Evolutionary conservation across 495 filamentous ascomycete genomes (phyloP), one percentile per base, ranked within the genome.

Genomic region (Xylaria grammica): DNA sequence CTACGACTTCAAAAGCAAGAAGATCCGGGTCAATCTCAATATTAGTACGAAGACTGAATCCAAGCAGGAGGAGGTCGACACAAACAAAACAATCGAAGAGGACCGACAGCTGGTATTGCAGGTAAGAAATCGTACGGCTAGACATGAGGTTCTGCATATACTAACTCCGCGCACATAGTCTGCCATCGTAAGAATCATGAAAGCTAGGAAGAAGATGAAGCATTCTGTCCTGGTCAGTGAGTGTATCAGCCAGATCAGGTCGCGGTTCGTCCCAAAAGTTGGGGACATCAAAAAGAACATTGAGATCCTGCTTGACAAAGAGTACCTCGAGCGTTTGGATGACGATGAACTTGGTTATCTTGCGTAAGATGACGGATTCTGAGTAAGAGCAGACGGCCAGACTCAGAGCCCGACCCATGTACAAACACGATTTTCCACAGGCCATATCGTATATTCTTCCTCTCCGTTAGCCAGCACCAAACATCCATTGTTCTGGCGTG

Each of bases 261-360:
- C 85, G n/a, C 91, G 95, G 53, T 99, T 99, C 81, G 87, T 91
- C 38, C 95, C 96, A 26, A 94, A 97, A 76, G 83, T 98, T 22
- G 82, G 85, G 5, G 95, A 99, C 68, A 98, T 99, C 85, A 99
- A 99, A 81, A 98, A 97, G 82, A 97, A 94, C 76, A 97, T 99
- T 72, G 95, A 99, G 77, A 96, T 97, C 68, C 83, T 99, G 44
- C 90, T 99, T 65, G 95, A 99, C 83, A 99, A 99, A 82, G 95
- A 99, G 76, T 99, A 99, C 74, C 86, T 99, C 52, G 96, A 99
- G 82, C 90, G 95, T 32, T 76, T 97, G 63, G 94, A 97, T 34
- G 92, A 92, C 40, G 94, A 98, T 67, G 94, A 97, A 66, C 85
- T 99, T 55, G 92, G 95, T 59, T 97, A 96, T 74, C 87, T 97